A percentile compares a stretch with the other conserved stretches of the same genome.
Evolutionary conservation across 2,329 filamentous ascomycete species (phyloP).

Genomic region (Penicillium hordei): DNA sequence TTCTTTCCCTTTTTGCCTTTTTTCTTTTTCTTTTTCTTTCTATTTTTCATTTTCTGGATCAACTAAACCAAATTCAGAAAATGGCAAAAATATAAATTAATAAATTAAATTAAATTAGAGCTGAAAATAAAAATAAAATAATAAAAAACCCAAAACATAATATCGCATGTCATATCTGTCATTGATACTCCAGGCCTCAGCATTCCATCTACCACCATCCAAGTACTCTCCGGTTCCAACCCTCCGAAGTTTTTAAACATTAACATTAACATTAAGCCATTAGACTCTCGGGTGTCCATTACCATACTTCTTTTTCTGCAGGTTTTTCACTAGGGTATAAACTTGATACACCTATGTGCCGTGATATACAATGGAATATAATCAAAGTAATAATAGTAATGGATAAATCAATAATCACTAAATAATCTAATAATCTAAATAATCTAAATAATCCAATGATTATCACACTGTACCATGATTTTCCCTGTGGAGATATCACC

Average conservation of each 20-base stretch:
- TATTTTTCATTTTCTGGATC: conserved; percentile 6
- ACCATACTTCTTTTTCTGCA: not conserved
- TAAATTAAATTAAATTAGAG: not conserved
- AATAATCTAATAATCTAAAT: not conserved
- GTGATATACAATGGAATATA: not conserved
- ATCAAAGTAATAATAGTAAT: not conserved
- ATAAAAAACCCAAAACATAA: conserved; percentile 4
- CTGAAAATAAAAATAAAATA: not conserved
- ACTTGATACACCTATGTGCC: not conserved
- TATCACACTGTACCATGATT: not conserved
- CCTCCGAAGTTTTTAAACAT: conserved; percentile 13
- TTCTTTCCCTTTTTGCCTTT: not conserved
- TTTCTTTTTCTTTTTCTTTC: not conserved
- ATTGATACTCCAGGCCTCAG: conserved; percentile 9
- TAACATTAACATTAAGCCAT: conserved; percentile 18
- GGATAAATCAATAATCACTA: not conserved
- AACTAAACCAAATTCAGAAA: not conserved
- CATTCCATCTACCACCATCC: not conserved
- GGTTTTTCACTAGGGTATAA: not conserved
- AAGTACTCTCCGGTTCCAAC: conserved; percentile 13
- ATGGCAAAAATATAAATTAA: not conserved
- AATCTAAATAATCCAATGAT: conserved; percentile 2
- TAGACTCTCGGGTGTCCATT: conserved; percentile 15
- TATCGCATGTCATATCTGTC: conserved; percentile 14
- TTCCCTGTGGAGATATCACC: conserved; percentile 5